These are phyloP conservation scores for Suillus bovinus DNA, from an alignment of 768 basidiomycete genomes.

Conservation along the genomic window DNA sequence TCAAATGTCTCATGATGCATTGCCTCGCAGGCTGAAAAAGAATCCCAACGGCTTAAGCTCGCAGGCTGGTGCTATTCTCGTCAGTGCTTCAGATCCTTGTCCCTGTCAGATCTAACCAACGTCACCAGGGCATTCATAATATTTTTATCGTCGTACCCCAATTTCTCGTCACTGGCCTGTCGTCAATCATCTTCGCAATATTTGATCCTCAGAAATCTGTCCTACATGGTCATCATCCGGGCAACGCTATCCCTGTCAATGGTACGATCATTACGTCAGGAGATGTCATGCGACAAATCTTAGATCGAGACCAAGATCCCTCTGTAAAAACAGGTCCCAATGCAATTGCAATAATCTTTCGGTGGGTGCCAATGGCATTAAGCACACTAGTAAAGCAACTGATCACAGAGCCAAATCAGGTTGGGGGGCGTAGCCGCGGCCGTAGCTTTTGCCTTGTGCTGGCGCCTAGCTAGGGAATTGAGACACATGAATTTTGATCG, in stretches of 20 bases:
- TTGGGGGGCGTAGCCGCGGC: constrained; percentile 57
- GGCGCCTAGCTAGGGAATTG: constrained; percentile 55
- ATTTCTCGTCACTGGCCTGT: constrained; percentile 86
- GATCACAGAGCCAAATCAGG: constrained; percentile 30
- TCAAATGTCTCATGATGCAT: constrained; percentile 14
- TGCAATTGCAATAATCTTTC: constrained; percentile 80
- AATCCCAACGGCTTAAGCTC: constrained; percentile 52
- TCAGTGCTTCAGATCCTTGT: constrained; percentile 36
- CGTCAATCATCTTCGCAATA: constrained; percentile 84
- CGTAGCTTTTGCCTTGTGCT: constrained; percentile 55
- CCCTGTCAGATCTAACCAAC: constrained; percentile 4
- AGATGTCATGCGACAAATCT: constrained; percentile 5
- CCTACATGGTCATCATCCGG: constrained; percentile 35
- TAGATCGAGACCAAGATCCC: constrained; percentile 16
- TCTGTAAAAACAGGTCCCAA: constrained; percentile 41
- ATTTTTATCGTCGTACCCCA: constrained; percentile 93
- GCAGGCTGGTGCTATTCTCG: constrained; percentile 87
- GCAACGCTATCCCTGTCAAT: constrained; percentile 15
- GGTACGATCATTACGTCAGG: constrained; percentile 13
- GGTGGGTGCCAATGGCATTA: constrained; percentile 46
- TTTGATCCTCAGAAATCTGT: constrained; percentile 65
- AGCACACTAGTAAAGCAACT: constrained; percentile 5
- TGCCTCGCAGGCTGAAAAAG: constrained; percentile 3
- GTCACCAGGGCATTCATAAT: constrained; percentile 85
- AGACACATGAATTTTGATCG: constrained; percentile 32